A percentile compares a stretch with the other conserved stretches of the same genome.
These are phyloP conservation scores for Gymnopilus dilepis DNA, from an alignment of 768 basidiomycete genomes.

Conservation along the genomic window DNA sequence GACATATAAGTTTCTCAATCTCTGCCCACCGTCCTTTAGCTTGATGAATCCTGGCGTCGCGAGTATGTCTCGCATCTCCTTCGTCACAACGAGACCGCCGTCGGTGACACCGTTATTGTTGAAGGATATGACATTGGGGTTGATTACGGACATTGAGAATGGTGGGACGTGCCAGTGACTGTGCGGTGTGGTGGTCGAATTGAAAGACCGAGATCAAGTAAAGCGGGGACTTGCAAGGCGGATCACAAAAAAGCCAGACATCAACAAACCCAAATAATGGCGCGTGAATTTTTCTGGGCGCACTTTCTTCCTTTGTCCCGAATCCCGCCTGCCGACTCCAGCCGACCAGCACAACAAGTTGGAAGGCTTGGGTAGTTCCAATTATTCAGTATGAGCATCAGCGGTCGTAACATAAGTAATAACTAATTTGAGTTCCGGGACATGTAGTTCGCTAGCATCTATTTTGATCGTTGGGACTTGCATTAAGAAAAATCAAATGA, in stretches of 20 bases:
- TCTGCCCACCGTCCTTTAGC: slow-evolving; percentile 30
- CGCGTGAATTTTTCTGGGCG: neutral
- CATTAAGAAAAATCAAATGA: too few relatives aligned
- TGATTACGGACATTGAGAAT: neutral
- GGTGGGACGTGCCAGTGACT: too few relatives aligned
- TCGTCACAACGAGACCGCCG: slow-evolving; percentile 33
- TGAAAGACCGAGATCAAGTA: neutral
- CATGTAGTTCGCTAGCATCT: too few relatives aligned
- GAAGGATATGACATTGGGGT: neutral
- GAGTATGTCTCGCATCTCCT: slow-evolving; percentile 34
- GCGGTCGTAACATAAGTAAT: too few relatives aligned
- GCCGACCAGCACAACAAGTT: too few relatives aligned
- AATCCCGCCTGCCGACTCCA: neutral
- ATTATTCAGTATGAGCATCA: too few relatives aligned
- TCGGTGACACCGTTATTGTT: neutral
- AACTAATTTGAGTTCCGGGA: too few relatives aligned
- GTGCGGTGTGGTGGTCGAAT: too few relatives aligned
- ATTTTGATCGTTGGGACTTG: too few relatives aligned
- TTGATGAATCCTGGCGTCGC: slow-evolving; percentile 34
- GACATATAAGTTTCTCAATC: slow-evolving; percentile 33
- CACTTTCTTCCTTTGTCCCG: neutral
- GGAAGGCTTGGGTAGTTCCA: too few relatives aligned
- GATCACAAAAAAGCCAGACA: neutral
- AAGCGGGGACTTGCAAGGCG: neutral
- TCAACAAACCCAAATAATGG: neutral